Conservation (phyloP, 2,329 filamentous ascomycete species). For the Sclerotinia sclerotiorum region DNA sequence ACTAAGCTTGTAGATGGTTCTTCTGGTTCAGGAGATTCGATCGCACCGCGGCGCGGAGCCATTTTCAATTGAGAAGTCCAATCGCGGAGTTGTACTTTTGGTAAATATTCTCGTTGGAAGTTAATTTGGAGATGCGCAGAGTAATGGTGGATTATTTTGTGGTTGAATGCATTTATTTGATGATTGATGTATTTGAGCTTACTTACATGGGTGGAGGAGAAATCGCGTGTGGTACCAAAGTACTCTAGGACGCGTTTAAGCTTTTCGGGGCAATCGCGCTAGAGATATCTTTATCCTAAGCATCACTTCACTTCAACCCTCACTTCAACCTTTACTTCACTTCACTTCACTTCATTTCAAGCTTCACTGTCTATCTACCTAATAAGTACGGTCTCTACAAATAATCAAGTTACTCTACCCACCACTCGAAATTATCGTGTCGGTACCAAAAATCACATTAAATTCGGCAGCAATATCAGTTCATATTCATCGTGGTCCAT, state of each 20-base stretch:
- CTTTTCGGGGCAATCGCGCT: conserved; percentile 10
- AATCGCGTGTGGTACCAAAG: conserved; percentile 21
- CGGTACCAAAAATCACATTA: neutral
- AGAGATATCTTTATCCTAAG: neutral
- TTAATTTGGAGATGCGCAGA: neutral
- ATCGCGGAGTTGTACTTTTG: conserved; percentile 5
- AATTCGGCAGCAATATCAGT: neutral
- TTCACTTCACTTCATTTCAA: neutral
- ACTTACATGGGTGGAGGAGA: conserved; percentile 17
- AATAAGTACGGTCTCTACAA: neutral
- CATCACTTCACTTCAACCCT: neutral
- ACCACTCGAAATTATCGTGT: neutral
- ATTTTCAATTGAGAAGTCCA: conserved; percentile 31
- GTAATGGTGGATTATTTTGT: neutral
- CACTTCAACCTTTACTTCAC: neutral
- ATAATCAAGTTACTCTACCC: neutral
- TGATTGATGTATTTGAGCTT: conserved; percentile 14
- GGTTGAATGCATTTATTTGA: conserved; percentile 5
- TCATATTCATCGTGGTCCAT: neutral
- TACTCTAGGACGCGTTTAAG: conserved; percentile 18
- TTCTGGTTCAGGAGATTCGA: conserved; percentile 33
- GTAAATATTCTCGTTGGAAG: neutral
- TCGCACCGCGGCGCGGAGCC: conserved; percentile 41
- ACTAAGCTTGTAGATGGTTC: conserved; percentile 53
- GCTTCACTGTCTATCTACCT: neutral